Percentiles rank a stretch among this genome's conserved stretches.
Evolutionary conservation across 2,329 filamentous ascomycete genomes (phyloP).

Genomic region (Teratosphaeria gauchensis): DNA sequence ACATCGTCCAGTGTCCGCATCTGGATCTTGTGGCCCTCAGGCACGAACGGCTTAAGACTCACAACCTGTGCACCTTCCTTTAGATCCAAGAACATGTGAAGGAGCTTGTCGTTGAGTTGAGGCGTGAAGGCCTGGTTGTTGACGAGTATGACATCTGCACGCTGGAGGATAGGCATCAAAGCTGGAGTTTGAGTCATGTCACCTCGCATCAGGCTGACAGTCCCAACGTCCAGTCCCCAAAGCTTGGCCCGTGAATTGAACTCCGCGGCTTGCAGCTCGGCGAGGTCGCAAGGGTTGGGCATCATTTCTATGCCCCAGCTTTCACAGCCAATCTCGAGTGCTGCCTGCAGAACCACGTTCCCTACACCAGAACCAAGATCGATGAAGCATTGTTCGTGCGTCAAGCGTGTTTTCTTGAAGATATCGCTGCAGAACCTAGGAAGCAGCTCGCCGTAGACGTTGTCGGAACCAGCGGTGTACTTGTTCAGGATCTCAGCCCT

Average conservation of each 20-base stretch:
- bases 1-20: constrained; percentile 68
- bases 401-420: constrained; percentile 67
- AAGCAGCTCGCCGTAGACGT: constrained; percentile 88
- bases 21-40: constrained; percentile 65
- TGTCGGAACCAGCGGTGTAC: constrained; percentile 84
- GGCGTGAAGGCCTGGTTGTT: constrained; percentile 97
- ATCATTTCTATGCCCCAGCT: constrained; percentile 97
- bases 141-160: constrained; percentile 89
- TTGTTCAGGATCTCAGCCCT: constrained; percentile 72
- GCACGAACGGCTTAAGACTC: constrained; percentile 84
- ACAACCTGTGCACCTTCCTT: constrained; percentile 86
- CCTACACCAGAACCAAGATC: constrained; percentile 93
- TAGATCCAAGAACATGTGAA: constrained; percentile 84
- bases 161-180: constrained; percentile 64
- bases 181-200: constrained; percentile 68
- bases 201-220: constrained; percentile 69
- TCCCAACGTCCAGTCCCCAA: constrained; percentile 76
- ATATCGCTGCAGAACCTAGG: constrained; percentile 77
- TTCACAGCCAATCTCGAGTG: constrained; percentile 85
- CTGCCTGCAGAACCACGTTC: constrained; percentile 89
- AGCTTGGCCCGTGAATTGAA: constrained; percentile 76
- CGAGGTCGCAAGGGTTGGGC: constrained; percentile 77
- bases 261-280: constrained; percentile 69
- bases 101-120: constrained; percentile 71
- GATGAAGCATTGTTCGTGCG: constrained; percentile 77